Base-by-base conservation (phyloP, 2,329 filamentous ascomycete genomes). In the Ascocoryne sarcoides region DNA sequence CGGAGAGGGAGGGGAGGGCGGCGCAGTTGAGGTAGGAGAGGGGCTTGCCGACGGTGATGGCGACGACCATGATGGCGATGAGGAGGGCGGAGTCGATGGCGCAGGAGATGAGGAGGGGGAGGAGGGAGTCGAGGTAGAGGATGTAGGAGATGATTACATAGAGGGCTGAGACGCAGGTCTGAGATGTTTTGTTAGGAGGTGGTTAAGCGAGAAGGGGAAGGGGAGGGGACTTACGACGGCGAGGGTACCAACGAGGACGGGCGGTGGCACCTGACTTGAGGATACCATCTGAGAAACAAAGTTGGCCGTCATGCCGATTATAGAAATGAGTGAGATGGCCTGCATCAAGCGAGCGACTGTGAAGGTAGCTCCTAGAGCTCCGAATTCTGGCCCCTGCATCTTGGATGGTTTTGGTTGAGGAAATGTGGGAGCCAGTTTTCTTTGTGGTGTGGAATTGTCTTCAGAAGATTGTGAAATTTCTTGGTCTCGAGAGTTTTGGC, bases 101-200 rank as follows among this genome's bases (percentile, higher is more conserved):
- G 1, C 78, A 71, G 36, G 73, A 73, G 62, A 85, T 70, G 40
- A 89, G 73, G 46, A 88, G 79, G 4, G 86, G 83, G 10, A 89
- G 80, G 49, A 86, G 73, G 51, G 76, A 71, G 59, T 89, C 84
- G 53, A 79, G 71, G 63, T 87, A 90, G 50, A 89, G 82, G 59
- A 93, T 87, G 65, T 83, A 82, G 14, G 83, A 82, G 53, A 93
- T 80, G 53, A 74, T 73, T 49, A 81, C 76, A 70, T 95, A 95
- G 45, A 95, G 73, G 4, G 80, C 74, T 8, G 84, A 80, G 43
- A 92, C 78, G 64, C 76, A 84, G 20, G 84, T 77, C 87, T 93
- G 47, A 10, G 29, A 30, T 19, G 28, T 39, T 10, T 42, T 46
- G n/a, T n/a, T n/a, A n/a, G n/a, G n/a, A n/a, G n/a, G n/a, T n/a